Evolutionary conservation across 2,329 filamentous ascomycete genomes (phyloP).

Genomic region (Pseudogymnoascus sp.): DNA sequence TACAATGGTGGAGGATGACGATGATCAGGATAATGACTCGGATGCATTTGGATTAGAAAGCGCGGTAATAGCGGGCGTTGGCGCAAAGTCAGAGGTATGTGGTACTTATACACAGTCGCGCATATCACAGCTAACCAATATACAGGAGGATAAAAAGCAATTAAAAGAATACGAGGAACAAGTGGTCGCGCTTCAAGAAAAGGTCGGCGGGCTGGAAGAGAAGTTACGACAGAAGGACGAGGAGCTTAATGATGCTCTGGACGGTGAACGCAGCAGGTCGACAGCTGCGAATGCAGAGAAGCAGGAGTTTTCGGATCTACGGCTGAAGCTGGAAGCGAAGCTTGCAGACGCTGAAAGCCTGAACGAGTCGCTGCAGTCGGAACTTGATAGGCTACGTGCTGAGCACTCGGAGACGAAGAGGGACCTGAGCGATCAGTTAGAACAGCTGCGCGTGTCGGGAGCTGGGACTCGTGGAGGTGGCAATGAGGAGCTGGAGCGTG

Average conservation of each 20-base stretch:
- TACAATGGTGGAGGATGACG: constrained; percentile 93
- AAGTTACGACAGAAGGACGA: constrained; percentile 64
- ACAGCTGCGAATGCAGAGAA: constrained; percentile 54
- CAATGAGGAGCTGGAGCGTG: constrained; percentile 51
- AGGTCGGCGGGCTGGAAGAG: constrained; percentile 64
- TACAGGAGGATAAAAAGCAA: constrained; percentile 59
- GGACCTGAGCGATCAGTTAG: constrained; percentile 57
- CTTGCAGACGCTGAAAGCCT: constrained; percentile 66
- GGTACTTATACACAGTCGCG: constrained; percentile 10
- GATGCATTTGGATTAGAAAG: constrained; percentile 56
- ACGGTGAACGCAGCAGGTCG: constrained; percentile 49
- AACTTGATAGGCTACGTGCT: constrained; percentile 65
- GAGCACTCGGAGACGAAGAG: constrained; percentile 59
- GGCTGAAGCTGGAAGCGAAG: constrained; percentile 62
- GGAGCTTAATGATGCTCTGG: constrained; percentile 54
- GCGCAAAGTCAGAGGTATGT: constrained; percentile 36
- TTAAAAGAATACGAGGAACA: constrained; percentile 76
- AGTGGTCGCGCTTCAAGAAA: constrained; percentile 66
- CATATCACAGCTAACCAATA: constrained; percentile 17
- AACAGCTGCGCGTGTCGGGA: constrained; percentile 38
- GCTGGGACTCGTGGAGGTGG: constrained; percentile 26
- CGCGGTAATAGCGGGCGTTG: constrained; percentile 29
- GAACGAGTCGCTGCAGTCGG: constrained; percentile 72
- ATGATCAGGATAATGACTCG: constrained; percentile 70
- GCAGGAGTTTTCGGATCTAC: constrained; percentile 62